Conservation (phyloP, 192 early-diverging fungal species). For the Backusella australiensis region DNA sequence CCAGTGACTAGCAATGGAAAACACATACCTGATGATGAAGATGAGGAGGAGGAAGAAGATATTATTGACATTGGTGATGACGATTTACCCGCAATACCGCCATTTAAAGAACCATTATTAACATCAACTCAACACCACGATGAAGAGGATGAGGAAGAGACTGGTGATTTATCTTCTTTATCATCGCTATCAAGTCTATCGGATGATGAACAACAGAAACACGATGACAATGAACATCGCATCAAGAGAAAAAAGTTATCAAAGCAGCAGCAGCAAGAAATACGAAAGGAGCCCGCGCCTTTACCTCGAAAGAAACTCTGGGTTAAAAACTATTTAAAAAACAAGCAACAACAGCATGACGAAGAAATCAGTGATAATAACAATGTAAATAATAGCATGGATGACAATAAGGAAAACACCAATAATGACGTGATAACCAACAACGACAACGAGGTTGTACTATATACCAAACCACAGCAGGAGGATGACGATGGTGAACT, state of each 20-base stretch:
- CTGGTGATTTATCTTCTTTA: constrained; percentile 5
- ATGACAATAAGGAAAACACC: not conserved
- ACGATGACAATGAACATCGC: not conserved
- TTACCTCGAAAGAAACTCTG: not conserved
- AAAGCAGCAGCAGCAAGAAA: not conserved
- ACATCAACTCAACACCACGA: constrained; percentile 14
- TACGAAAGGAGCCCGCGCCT: not conserved
- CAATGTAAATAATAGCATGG: not conserved
- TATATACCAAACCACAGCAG: not conserved
- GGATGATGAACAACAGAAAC: not conserved
- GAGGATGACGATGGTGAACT: constrained; percentile 15
- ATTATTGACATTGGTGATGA: constrained; percentile 30
- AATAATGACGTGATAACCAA: not conserved
- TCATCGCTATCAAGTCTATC: constrained; percentile 13
- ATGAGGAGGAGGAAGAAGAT: constrained; percentile 7
- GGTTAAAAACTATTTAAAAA: constrained; percentile 1
- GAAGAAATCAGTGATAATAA: not conserved
- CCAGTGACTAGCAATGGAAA: not conserved
- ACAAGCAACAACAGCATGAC: not conserved
- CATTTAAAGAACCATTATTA: constrained; percentile 5
- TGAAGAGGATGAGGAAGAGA: constrained; percentile 1
- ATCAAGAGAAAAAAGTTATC: not conserved
- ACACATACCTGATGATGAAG: constrained; percentile 4
- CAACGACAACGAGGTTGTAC: not conserved
- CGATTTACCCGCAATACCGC: constrained; percentile 11